Percentiles rank a stretch among this genome's conserved stretches.
Evolutionary conservation across 345 rosid species (phyloP).

Genomic region (Pugionium dolabratum): DNA sequence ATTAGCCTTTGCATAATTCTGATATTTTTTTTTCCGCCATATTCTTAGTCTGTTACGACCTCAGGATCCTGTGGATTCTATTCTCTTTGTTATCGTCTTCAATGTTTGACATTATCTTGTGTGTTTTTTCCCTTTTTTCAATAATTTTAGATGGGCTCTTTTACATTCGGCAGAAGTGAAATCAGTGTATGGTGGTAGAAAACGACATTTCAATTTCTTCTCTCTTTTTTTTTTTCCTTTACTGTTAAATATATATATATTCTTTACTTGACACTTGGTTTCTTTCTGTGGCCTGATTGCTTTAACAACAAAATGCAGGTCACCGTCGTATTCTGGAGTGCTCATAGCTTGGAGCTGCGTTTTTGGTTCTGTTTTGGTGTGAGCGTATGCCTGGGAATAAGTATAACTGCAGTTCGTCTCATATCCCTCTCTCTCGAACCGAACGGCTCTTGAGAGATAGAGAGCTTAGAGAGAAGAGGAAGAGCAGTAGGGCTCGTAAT

Average conservation of each 20-base stretch:
- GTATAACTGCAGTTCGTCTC: constrained; percentile 65
- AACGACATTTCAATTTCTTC: constrained; percentile 8
- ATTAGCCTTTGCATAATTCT: constrained; percentile 4
- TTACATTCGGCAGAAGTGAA: constrained; percentile 37
- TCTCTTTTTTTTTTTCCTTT: constrained; percentile 3
- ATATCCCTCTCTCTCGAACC: constrained; percentile 55
- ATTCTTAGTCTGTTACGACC: constrained; percentile 36
- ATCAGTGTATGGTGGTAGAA: constrained; percentile 33
- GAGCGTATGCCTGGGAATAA: constrained; percentile 96
- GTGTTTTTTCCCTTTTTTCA: constrained; percentile 24
- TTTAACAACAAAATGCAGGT: constrained; percentile 58
- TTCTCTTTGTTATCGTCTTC: constrained; percentile 46
- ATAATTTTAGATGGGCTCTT: constrained; percentile 29
- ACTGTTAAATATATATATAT: constrained; percentile 1
- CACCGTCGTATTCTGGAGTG: constrained; percentile 38
- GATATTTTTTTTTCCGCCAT: neutral
- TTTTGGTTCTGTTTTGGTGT: constrained; percentile 43
- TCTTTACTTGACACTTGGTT: constrained; percentile 31
- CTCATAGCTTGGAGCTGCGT: constrained; percentile 34
- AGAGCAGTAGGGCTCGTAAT: constrained; percentile 49
- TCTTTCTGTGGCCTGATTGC: constrained; percentile 37
- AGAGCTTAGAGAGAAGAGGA: constrained; percentile 73
- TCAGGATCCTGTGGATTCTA: constrained; percentile 59
- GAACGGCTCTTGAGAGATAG: constrained; percentile 80
- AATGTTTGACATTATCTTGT: constrained; percentile 31